phyloP scores from a whole-genome alignment of 768 basidiomycete genomes.

The Phaeolepiota aurea region DNA sequence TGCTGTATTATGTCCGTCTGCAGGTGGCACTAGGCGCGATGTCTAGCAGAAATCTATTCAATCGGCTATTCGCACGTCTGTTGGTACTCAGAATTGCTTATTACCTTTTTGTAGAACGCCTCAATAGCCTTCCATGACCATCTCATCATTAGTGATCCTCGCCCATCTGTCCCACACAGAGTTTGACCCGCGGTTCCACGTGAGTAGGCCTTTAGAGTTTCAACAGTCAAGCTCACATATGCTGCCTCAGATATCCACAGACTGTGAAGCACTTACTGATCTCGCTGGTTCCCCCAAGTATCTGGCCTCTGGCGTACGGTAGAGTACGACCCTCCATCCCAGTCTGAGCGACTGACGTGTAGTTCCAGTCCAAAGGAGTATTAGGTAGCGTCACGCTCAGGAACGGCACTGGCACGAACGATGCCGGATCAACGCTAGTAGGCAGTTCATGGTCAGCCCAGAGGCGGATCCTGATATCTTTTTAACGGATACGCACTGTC shows the following conservation, averaged over 20 bases:
- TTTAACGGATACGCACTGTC: slow-evolving; percentile 46
- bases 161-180: slow-evolving; percentile 52
- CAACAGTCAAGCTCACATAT: no score
- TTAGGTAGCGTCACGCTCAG: slow-evolving; percentile 10
- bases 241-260: no score
- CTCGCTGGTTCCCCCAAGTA: slow-evolving; percentile 19
- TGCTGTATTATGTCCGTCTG: slow-evolving; percentile 14
- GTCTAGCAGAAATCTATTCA: no score
- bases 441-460: neutral
- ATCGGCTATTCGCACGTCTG: no score
- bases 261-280: slow-evolving; percentile 18
- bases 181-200: slow-evolving; percentile 23
- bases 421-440: slow-evolving; percentile 6
- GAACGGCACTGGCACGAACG: slow-evolving; percentile 6
- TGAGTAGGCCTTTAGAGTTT: slow-evolving; percentile 18
- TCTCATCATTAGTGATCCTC: slow-evolving; percentile 30
- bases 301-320: slow-evolving; percentile 14
- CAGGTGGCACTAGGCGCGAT: slow-evolving; percentile 1
- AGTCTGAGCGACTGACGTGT: slow-evolving; percentile 13
- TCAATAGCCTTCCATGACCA: slow-evolving; percentile 33
- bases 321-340: slow-evolving; percentile 14
- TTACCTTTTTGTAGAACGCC: slow-evolving; percentile 19
- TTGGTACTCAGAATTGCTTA: no score
- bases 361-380: slow-evolving; percentile 19
- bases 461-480: neutral